Percentiles rank a stretch among this genome's conserved stretches.
These are phyloP conservation scores for Hypocreales sp. DNA, from an alignment of 2,329 filamentous ascomycete genomes.

Conservation along the genomic window DNA sequence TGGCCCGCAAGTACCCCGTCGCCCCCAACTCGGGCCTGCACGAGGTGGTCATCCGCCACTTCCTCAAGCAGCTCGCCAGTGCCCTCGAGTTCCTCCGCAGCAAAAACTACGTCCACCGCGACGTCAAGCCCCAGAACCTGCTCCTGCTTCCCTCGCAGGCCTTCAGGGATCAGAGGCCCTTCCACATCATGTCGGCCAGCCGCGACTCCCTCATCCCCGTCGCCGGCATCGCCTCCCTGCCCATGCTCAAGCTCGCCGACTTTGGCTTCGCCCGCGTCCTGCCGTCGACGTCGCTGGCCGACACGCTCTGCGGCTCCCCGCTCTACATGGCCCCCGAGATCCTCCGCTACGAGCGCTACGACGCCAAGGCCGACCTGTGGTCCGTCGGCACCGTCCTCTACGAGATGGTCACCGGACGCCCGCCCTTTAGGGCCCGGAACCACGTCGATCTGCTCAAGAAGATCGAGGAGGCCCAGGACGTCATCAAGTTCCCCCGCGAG, in stretches of 20 bases:
- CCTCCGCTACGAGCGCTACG: conserved; percentile 90
- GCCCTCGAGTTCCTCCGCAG: conserved; percentile 77
- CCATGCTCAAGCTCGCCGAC: conserved; percentile 95
- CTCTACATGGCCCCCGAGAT: conserved; percentile 99
- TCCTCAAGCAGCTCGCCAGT: conserved; percentile 86
- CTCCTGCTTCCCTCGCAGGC: conserved; percentile 70
- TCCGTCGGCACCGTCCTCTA: conserved; percentile 91
- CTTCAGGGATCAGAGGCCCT: conserved; percentile 39
- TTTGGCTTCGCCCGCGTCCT: conserved; percentile 95
- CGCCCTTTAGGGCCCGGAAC: conserved; percentile 83
- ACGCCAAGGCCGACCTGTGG: conserved; percentile 94
- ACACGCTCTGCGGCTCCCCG: conserved; percentile 91
- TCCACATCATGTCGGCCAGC: conserved; percentile 59
- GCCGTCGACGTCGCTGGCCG: conserved; percentile 79
- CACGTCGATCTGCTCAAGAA: conserved; percentile 86
- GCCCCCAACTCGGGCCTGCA: conserved; percentile 72
- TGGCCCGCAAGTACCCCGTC: conserved; percentile 88
- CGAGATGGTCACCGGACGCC: conserved; percentile 84
- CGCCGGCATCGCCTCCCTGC: conserved; percentile 67
- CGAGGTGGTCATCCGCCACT: conserved; percentile 93
- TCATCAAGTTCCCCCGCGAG: conserved; percentile 68
- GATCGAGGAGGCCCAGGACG: conserved; percentile 79
- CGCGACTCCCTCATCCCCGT: conserved; percentile 68
- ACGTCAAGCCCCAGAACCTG: conserved; percentile 95
- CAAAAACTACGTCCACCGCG: conserved; percentile 83